A percentile compares a stretch with the other conserved stretches of the same genome.
phyloP scores from a whole-genome alignment of 108 stramenopile species.

The Pseudonitzschia multistriata region DNA sequence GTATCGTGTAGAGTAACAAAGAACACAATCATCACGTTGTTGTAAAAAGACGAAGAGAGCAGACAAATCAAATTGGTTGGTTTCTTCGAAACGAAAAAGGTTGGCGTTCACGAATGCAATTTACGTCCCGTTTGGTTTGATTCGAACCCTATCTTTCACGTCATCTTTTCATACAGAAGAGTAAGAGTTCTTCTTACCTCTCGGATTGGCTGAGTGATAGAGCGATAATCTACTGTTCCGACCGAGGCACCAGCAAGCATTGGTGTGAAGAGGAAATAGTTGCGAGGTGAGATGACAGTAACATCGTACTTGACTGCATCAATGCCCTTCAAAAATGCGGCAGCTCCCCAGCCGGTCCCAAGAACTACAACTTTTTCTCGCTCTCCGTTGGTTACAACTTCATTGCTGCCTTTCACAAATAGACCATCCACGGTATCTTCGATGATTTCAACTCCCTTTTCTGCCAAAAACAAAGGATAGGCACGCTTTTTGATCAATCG shows the following conservation, averaged over 20 bases:
- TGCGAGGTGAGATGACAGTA: conserved; percentile 86
- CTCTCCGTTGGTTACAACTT: not conserved
- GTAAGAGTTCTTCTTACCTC: conserved; percentile 38
- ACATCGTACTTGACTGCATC: conserved; percentile 85
- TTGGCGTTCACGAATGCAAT: conserved; percentile 4
- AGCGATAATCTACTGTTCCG: conserved; percentile 91
- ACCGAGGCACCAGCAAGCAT: conserved; percentile 95
- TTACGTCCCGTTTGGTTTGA: not conserved
- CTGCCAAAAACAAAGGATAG: conserved; percentile 81
- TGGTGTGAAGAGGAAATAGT: conserved; percentile 95
- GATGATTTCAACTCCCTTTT: conserved; percentile 73
- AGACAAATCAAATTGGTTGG: not conserved
- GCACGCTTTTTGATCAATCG: conserved; percentile 64
- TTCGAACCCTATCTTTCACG: not conserved
- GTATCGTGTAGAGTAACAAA: not conserved
- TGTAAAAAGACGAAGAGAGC: not conserved
- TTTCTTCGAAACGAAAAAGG: not conserved
- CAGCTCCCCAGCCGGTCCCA: conserved; percentile 93
- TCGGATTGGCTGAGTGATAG: conserved; percentile 92
- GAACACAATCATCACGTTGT: not conserved
- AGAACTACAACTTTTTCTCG: conserved; percentile 86
- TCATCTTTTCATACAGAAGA: not conserved
- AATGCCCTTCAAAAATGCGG: conserved; percentile 84
- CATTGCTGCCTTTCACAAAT: not conserved
- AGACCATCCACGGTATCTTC: conserved; percentile 44